Evolutionary conservation across 257 asterid species (phyloP).

Genomic region (Solanum chmielewskii): DNA sequence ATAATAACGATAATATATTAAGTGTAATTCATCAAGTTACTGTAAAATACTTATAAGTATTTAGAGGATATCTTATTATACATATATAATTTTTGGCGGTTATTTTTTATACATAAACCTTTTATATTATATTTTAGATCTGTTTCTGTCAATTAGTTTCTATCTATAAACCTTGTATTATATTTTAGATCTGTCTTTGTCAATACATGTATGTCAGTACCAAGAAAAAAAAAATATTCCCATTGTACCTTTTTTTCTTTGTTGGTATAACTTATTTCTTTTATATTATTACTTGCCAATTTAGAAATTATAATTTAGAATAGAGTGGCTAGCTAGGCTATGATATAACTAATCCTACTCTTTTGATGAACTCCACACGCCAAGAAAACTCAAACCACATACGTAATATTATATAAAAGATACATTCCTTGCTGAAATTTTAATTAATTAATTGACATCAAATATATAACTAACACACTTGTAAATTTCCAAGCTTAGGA

Average conservation of each 20-base stretch:
- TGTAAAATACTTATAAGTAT: too few relatives aligned
- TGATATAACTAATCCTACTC: neutral
- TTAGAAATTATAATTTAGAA: neutral
- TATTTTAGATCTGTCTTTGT: neutral
- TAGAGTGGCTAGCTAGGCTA: neutral
- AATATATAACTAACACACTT: neutral
- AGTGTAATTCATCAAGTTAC: too few relatives aligned
- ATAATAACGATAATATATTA: too few relatives aligned
- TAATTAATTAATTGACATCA: neutral
- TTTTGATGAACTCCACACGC: slow-evolving; percentile 19
- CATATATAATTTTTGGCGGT: neutral
- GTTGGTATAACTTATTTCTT: neutral
- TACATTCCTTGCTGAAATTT: neutral
- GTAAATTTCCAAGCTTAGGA: neutral
- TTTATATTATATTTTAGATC: neutral
- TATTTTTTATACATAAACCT: neutral
- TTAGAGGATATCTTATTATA: neutral
- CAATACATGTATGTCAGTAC: neutral
- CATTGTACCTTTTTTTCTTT: too few relatives aligned
- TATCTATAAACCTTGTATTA: neutral
- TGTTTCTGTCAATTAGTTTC: neutral
- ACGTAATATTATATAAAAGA: neutral
- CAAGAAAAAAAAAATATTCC: neutral
- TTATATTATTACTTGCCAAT: neutral
- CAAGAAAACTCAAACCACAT: slow-evolving; percentile 10